Percentiles rank a stretch among this genome's conserved stretches.
Evolutionary conservation across 225 moss, liverwort and hornwort genomes (phyloP).

Genomic region (Climacium dendroides): DNA sequence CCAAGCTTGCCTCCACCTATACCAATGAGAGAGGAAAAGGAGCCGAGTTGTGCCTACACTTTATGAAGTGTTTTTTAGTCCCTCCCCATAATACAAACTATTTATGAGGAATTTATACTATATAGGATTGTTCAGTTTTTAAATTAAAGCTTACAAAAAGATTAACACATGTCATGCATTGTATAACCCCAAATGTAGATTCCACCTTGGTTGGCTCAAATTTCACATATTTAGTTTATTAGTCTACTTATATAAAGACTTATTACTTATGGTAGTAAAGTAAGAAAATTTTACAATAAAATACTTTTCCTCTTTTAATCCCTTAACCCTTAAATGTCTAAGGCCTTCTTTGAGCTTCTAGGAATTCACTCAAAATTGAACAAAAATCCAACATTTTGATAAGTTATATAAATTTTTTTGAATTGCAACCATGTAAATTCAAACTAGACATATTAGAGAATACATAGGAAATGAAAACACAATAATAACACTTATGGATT

Average conservation of each 20-base stretch:
- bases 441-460: too few relatives aligned
- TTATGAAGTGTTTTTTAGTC: slow-evolving; percentile 2
- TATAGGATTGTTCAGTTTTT: neutral
- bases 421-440: too few relatives aligned
- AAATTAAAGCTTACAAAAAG: neutral
- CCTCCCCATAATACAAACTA: neutral
- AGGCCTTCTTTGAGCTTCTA: too few relatives aligned
- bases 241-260: neutral
- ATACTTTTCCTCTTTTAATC: neutral
- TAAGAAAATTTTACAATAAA: neutral
- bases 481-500: too few relatives aligned
- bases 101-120: neutral
- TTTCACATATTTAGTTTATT: neutral
- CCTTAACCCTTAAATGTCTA: too few relatives aligned
- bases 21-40: slow-evolving; percentile 29
- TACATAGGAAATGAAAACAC: too few relatives aligned
- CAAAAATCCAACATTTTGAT: too few relatives aligned
- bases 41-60: slow-evolving; percentile 13
- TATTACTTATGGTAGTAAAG: neutral
- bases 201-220: neutral
- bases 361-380: too few relatives aligned
- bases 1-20: slow-evolving; percentile 16
- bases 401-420: too few relatives aligned
- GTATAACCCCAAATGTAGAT: neutral
- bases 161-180: neutral